These are phyloP conservation scores for Warburgia ugandensis DNA, from an alignment of 164 flowering plant genomes.

Conservation along the genomic window DNA sequence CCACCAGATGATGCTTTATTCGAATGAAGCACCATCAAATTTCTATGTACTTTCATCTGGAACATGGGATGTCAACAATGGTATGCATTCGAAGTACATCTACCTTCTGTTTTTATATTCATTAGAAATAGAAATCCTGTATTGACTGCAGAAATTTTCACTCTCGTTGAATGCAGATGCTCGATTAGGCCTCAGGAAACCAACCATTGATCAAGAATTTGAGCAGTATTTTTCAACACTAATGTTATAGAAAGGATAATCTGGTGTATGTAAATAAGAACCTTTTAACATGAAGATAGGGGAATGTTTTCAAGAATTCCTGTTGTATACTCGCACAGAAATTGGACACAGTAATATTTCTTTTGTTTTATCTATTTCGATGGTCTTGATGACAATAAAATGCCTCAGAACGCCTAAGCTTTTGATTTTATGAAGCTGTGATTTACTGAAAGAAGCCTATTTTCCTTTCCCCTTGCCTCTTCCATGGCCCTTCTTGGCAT, in stretches of 20 bases:
- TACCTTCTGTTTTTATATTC: background rate
- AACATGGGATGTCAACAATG: constrained; percentile 46
- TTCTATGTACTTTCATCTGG: constrained; percentile 53
- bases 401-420: no score
- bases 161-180: constrained; percentile 36
- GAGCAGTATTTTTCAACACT: constrained; percentile 78
- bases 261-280: background rate
- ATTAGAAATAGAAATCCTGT: no score
- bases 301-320: no score
- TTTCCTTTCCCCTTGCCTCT: constrained; percentile 83
- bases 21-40: constrained; percentile 27
- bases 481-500: constrained; percentile 72
- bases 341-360: no score
- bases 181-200: constrained; percentile 28
- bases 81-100: constrained; percentile 13
- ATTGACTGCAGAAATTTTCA: background rate
- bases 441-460: constrained; percentile 14
- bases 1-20: constrained; percentile 30
- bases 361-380: no score
- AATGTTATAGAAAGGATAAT: constrained; percentile 29
- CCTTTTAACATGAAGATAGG: no score
- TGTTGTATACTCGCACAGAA: no score
- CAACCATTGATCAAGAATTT: constrained; percentile 89
- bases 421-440: background rate
- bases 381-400: no score